Percentiles rank a stretch among this genome's conserved stretches.
Evolutionary conservation across 2,329 filamentous ascomycete genomes (phyloP).

Genomic region (Exophiala sp.): DNA sequence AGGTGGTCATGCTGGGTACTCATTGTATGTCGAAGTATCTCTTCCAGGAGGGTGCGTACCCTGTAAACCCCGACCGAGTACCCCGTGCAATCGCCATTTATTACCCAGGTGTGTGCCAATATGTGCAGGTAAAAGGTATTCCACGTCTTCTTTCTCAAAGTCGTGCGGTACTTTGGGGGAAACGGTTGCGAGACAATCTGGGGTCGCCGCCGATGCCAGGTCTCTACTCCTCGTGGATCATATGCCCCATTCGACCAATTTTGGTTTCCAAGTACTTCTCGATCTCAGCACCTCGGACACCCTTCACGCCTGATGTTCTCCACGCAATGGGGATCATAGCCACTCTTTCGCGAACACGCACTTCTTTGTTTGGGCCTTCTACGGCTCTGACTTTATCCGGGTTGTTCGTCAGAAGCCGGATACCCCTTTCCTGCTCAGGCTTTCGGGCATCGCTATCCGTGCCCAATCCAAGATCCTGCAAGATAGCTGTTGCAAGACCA

Average conservation of each 20-base stretch:
- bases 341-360: constrained; percentile 83
- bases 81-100: no score
- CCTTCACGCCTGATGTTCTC: constrained; percentile 72
- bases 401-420: constrained; percentile 89
- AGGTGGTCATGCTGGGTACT: no score
- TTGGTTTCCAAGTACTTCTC: constrained; percentile 94
- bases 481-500: constrained; percentile 91
- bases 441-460: constrained; percentile 51
- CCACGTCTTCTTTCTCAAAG: no score
- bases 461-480: constrained; percentile 74
- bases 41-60: no score
- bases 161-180: no score
- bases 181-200: no score
- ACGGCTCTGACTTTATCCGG: constrained; percentile 94
- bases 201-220: not conserved
- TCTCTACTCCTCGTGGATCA: constrained; percentile 47
- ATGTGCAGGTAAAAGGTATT: no score
- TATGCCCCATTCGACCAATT: constrained; percentile 87
- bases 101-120: no score
- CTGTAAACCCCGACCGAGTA: no score
- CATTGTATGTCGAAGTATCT: no score
- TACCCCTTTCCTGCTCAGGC: constrained; percentile 36
- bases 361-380: constrained; percentile 83
- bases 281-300: constrained; percentile 82
- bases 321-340: constrained; percentile 95